These are phyloP conservation scores for Paecilomyces variotii DNA, from an alignment of 2,329 filamentous ascomycete species.

Conservation along the genomic window DNA sequence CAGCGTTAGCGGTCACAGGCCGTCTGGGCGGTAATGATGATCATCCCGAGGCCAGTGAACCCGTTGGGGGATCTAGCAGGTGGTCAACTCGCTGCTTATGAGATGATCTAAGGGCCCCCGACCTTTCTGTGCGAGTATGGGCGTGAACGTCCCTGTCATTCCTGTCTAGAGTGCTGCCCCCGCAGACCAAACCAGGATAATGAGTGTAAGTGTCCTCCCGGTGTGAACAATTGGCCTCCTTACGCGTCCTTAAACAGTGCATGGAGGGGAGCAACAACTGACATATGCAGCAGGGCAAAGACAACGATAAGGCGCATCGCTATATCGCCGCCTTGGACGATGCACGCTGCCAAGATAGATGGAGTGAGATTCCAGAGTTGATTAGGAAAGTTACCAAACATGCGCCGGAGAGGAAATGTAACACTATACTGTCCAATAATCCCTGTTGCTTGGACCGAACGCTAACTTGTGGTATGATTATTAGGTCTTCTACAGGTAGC, in stretches of 20 bases:
- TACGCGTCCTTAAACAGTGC: not conserved
- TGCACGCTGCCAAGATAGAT: conserved; percentile 79
- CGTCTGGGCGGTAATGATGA: not conserved
- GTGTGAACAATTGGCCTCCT: not conserved
- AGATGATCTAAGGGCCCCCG: not conserved
- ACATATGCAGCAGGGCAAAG: conserved; percentile 33
- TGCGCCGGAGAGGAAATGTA: conserved; percentile 78
- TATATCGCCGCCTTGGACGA: conserved; percentile 79
- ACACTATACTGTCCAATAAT: conserved; percentile 8
- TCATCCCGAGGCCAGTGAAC: not conserved
- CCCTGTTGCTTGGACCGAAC: conserved; percentile 6
- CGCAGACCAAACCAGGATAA: conserved; percentile 5
- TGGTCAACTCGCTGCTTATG: not conserved
- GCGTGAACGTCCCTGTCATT: conserved; percentile 2
- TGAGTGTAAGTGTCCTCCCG: conserved; percentile 13
- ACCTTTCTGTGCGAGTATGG: conserved; percentile 3
- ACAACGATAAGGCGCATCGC: conserved; percentile 66
- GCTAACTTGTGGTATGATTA: conserved; percentile 7
- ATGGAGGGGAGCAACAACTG: conserved; percentile 6
- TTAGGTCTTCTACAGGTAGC: conserved; percentile 63
- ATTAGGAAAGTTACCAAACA: conserved; percentile 93
- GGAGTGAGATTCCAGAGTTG: conserved; percentile 78
- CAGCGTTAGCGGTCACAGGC: not conserved
- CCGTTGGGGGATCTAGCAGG: not conserved
- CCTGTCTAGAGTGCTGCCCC: not conserved